Conservation (phyloP, 371 early-diverging fungal species). For the Saksenaea vasiformis region DNA sequence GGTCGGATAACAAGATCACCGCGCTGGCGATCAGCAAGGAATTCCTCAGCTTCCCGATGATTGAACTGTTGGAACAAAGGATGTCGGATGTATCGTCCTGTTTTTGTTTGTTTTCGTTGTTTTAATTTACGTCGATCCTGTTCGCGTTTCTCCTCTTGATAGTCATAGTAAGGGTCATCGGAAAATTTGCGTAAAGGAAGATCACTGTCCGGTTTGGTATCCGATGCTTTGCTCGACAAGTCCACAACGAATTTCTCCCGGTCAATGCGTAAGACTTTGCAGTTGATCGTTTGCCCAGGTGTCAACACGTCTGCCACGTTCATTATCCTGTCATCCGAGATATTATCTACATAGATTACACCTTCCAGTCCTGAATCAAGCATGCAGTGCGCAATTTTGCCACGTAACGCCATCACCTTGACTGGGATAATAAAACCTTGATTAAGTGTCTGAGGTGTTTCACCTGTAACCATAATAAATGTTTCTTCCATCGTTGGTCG, state of each 20-base stretch:
- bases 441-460: conserved; percentile 69
- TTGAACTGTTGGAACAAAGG: conserved; percentile 83
- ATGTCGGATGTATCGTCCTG: conserved; percentile 72
- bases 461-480: conserved; percentile 90
- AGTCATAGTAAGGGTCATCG: conserved; percentile 72
- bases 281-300: conserved; percentile 71
- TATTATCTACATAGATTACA: conserved; percentile 68
- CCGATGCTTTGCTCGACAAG: conserved; percentile 61
- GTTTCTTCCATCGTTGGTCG: conserved; percentile 65
- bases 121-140: conserved; percentile 57
- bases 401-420: conserved; percentile 64
- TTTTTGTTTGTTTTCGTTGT: conserved; percentile 41
- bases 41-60: conserved; percentile 75
- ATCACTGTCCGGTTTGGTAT: conserved; percentile 54
- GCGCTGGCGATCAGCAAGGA: conserved; percentile 61
- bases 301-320: conserved; percentile 60
- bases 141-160: conserved; percentile 57
- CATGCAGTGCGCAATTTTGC: conserved; percentile 72
- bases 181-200: conserved; percentile 45
- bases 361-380: conserved; percentile 88
- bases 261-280: conserved; percentile 79
- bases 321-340: conserved; percentile 62
- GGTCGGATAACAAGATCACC: conserved; percentile 94
- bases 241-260: conserved; percentile 79
- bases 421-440: conserved; percentile 71